These are phyloP conservation scores for Xanthoparmelia taractica DNA, from an alignment of 495 filamentous ascomycete genomes.

Conservation along the genomic window DNA sequence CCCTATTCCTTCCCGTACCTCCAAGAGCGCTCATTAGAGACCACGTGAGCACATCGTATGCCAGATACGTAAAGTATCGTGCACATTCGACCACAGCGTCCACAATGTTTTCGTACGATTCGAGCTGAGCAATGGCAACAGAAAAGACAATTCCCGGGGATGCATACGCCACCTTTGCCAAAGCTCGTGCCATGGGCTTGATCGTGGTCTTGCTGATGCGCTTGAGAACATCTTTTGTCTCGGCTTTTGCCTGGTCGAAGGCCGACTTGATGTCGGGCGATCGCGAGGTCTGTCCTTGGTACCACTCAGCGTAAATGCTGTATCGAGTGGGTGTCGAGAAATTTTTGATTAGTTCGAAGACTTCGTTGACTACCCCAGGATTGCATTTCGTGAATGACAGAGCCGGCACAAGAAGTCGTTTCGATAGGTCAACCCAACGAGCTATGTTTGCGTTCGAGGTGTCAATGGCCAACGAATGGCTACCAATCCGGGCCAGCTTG, in stretches of 20 bases:
- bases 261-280: constrained; percentile 70
- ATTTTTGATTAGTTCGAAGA: constrained; percentile 70
- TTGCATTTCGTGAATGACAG: constrained; percentile 78
- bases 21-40: constrained; percentile 72
- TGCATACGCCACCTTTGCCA: constrained; percentile 80
- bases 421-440: constrained; percentile 75
- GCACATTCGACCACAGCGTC: constrained; percentile 89
- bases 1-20: constrained; percentile 64
- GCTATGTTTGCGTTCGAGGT: constrained; percentile 55
- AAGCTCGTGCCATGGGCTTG: constrained; percentile 69
- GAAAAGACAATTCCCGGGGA: constrained; percentile 88
- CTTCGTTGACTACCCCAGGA: constrained; percentile 70
- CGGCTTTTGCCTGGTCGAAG: constrained; percentile 63
- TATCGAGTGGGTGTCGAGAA: constrained; percentile 75
- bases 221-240: constrained; percentile 77
- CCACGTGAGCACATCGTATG: constrained; percentile 89
- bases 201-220: constrained; percentile 77
- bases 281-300: constrained; percentile 64
- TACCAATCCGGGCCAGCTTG: constrained; percentile 75
- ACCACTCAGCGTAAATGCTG: constrained; percentile 90
- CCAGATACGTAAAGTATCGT: constrained; percentile 84
- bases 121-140: constrained; percentile 77
- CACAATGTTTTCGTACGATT: constrained; percentile 85
- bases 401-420: constrained; percentile 72
- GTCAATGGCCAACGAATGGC: constrained; percentile 62